Evolutionary conservation across 305 asterid genomes (phyloP), one percentile per base, ranked within the genome.

Genomic region (Fraxinus baroniana): DNA sequence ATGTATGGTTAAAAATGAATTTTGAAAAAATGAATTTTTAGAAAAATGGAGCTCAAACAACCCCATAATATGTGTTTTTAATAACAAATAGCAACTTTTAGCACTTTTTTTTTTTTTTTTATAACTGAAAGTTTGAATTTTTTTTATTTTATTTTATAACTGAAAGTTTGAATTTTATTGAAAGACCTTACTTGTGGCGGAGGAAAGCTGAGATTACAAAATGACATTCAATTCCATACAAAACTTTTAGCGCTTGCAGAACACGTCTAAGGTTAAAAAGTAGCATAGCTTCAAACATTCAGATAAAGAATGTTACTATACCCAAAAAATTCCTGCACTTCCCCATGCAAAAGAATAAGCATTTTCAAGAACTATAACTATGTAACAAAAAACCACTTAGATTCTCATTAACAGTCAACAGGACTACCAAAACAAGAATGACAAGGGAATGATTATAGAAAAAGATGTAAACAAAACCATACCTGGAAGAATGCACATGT

Each of bases 401-500:
- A 72, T 64, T 57, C 22, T 36, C 17, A 26, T 35, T 76, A 39
- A 39, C 22, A 80, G 32, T 22, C 52, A 78, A 64, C 78, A 72
- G 24, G 81, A 26, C 60, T 74, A 64, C 35, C 74, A 18, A 49
- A 44, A 81, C 55, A 75, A 52, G 28, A 78, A 70, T 73, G 76
- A 35, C 44, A 24, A 36, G 66, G 80, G 76, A 78, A 78, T 39
- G 44, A 81, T 78, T 36, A 80, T 77, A 28, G 33, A 44, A 49
- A 81, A 41, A 57, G 77, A 71, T 12, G 22, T 28, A 33, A 74
- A 79, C 28, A 37, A 78, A 68, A 79, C 78, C 44, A 71, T 83
- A 96, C 99, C 97, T 89, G 83, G 92, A 84, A 89, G 93, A 88
- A 80, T 85, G 85, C 82, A 46, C 80, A 33, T 84, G 91, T 79